Conservation (phyloP, 139 green algal genomes). For the Deuterostichococcus epilithicus region DNA sequence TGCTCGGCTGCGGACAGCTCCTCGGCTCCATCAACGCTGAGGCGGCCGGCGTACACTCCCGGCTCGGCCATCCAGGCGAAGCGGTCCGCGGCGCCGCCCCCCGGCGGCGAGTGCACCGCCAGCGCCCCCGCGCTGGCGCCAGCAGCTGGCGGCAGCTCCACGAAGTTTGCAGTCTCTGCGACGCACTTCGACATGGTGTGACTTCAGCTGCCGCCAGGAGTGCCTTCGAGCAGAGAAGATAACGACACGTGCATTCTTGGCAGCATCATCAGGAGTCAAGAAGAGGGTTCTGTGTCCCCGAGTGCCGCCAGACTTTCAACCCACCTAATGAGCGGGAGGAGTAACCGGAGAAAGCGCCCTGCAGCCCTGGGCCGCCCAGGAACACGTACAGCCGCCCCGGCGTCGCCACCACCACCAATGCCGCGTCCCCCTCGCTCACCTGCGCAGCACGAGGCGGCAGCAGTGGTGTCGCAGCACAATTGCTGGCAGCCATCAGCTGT, state of each 20-base stretch:
- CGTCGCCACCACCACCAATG: slow-evolving; percentile 57
- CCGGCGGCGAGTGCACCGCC: neutral
- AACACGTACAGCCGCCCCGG: slow-evolving; percentile 59
- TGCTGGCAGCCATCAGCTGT: no score
- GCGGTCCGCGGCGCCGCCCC: neutral
- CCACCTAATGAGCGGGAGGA: neutral
- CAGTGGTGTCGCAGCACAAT: no score
- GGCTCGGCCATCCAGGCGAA: slow-evolving; percentile 44
- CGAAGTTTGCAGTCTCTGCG: slow-evolving; percentile 12
- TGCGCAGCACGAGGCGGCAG: no score
- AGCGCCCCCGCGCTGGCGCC: neutral
- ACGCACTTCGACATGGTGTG: no score
- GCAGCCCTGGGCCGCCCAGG: slow-evolving; percentile 8
- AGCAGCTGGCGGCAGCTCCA: slow-evolving; percentile 4
- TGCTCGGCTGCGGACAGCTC: slow-evolving; percentile 2
- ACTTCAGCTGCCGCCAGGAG: no score
- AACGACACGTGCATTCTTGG: no score
- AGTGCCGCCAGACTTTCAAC: no score
- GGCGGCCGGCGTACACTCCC: slow-evolving; percentile 35
- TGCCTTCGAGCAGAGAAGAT: no score
- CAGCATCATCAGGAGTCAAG: no score
- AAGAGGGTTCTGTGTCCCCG: no score
- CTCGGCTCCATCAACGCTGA: slow-evolving; percentile 11
- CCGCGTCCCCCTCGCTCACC: neutral
- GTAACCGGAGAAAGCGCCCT: neutral